A percentile compares a stretch with the other conserved stretches of the same genome.
phyloP scores from a whole-genome alignment of 371 early-diverging fungal species.

The Mucor lusitanicus region DNA sequence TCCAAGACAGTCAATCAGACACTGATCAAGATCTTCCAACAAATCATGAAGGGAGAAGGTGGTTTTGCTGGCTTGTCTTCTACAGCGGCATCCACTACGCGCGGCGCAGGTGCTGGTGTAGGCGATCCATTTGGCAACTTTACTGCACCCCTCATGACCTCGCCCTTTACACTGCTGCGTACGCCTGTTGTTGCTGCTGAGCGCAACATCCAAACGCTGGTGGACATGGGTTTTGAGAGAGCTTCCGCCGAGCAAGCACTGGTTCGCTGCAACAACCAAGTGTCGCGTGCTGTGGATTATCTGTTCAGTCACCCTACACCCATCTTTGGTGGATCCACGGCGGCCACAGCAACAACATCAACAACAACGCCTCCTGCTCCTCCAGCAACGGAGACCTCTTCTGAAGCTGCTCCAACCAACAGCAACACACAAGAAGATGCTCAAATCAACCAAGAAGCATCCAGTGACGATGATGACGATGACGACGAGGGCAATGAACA shows the following conservation, averaged over 20 bases:
- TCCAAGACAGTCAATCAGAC: constrained; percentile 53
- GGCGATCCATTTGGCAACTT: constrained; percentile 30
- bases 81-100: constrained; percentile 12
- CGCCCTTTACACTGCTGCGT: constrained; percentile 42
- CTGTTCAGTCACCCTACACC: constrained; percentile 80
- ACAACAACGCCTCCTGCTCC: constrained; percentile 9
- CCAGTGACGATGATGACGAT: constrained; percentile 7
- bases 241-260: constrained; percentile 82
- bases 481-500: constrained; percentile 24
- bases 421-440: constrained; percentile 7
- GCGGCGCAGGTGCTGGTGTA: background rate
- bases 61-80: constrained; percentile 11
- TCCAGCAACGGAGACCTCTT: background rate
- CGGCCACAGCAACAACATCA: constrained; percentile 13
- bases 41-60: constrained; percentile 76
- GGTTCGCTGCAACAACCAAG: constrained; percentile 75
- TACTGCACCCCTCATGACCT: constrained; percentile 28
- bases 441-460: constrained; percentile 1
- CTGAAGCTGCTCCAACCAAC: background rate
- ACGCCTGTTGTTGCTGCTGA: constrained; percentile 55
- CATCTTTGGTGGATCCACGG: constrained; percentile 16
- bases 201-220: constrained; percentile 69
- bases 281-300: constrained; percentile 89
- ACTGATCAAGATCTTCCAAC: constrained; percentile 58
- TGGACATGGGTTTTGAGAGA: constrained; percentile 92